phyloP scores from a whole-genome alignment of 2,329 filamentous ascomycete genomes.

The Stachybotrys echinatus region DNA sequence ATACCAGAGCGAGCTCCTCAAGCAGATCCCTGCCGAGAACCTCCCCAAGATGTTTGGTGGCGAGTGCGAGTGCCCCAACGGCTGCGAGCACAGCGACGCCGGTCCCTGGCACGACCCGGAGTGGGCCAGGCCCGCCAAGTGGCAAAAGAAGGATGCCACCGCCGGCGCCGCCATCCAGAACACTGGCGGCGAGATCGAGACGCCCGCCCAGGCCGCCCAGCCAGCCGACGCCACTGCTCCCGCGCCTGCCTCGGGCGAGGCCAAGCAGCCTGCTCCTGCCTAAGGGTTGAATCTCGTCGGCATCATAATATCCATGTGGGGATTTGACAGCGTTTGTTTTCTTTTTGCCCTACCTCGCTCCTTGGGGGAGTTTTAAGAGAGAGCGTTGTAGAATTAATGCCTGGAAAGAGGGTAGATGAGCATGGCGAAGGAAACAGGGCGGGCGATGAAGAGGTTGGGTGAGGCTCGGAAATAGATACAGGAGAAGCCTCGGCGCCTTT shows the following conservation, averaged over 20 bases:
- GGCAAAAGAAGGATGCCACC: slow-evolving; percentile 44
- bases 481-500: neutral
- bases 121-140: slow-evolving; percentile 62
- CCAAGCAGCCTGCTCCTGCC: slow-evolving; percentile 29
- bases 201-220: slow-evolving; percentile 17
- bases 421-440: neutral
- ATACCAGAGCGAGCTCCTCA: slow-evolving; percentile 80
- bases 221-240: slow-evolving; percentile 22
- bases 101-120: slow-evolving; percentile 80
- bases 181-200: slow-evolving; percentile 31
- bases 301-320: neutral
- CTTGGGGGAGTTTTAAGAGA: no score
- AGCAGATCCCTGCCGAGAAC: slow-evolving; percentile 84
- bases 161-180: slow-evolving; percentile 29
- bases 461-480: neutral
- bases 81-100: slow-evolving; percentile 80
- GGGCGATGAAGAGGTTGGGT: neutral
- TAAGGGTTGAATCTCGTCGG: slow-evolving; percentile 8
- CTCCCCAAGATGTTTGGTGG: slow-evolving; percentile 84
- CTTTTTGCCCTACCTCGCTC: neutral
- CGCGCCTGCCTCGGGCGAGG: slow-evolving; percentile 24
- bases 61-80: slow-evolving; percentile 72
- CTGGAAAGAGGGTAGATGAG: neutral
- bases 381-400: neutral
- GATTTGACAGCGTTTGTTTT: neutral